phyloP scores from a whole-genome alignment of 306 rosid species.

The Erythrophleum fordii region DNA sequence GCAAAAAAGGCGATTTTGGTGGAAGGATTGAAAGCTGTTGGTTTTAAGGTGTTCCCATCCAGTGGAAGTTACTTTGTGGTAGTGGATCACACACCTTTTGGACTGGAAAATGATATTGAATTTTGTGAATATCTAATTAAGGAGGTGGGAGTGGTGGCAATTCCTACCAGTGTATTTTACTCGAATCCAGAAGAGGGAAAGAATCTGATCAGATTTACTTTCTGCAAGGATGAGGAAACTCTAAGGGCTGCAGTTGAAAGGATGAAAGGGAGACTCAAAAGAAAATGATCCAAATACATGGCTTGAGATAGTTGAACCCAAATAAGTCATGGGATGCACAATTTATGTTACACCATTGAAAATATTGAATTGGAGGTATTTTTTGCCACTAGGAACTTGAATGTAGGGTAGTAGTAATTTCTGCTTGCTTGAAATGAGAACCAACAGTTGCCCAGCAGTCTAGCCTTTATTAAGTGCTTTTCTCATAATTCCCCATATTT shows the following conservation, averaged over 20 bases:
- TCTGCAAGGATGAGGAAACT: conserved; percentile 92
- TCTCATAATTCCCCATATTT: not conserved
- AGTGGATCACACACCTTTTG: conserved; percentile 94
- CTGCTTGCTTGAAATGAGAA: conserved; percentile 3
- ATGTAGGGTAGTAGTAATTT: not conserved
- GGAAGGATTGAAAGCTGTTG: conserved; percentile 80
- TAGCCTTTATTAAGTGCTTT: not conserved
- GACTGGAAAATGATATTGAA: conserved; percentile 73
- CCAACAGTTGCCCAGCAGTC: not conserved
- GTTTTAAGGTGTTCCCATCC: conserved; percentile 85
- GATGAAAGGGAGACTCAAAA: conserved; percentile 80
- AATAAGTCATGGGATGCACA: not conserved
- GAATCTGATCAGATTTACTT: conserved; percentile 83
- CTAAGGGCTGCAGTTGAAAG: conserved; percentile 85
- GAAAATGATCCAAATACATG: conserved; percentile 42
- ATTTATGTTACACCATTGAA: not conserved
- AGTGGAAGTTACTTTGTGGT: conserved; percentile 89
- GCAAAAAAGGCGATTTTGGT: conserved; percentile 82
- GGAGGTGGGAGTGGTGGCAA: conserved; percentile 96
- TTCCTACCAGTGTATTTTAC: conserved; percentile 91
- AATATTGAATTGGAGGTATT: conserved; percentile 53
- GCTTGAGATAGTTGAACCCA: not conserved
- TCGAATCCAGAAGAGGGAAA: conserved; percentile 93
- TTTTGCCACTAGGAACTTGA: conserved; percentile 45
- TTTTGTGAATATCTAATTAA: conserved; percentile 90